Evolutionary conservation across 108 stramenopile genomes (phyloP).

Genomic region (Cyclostephanos tholiformis): DNA sequence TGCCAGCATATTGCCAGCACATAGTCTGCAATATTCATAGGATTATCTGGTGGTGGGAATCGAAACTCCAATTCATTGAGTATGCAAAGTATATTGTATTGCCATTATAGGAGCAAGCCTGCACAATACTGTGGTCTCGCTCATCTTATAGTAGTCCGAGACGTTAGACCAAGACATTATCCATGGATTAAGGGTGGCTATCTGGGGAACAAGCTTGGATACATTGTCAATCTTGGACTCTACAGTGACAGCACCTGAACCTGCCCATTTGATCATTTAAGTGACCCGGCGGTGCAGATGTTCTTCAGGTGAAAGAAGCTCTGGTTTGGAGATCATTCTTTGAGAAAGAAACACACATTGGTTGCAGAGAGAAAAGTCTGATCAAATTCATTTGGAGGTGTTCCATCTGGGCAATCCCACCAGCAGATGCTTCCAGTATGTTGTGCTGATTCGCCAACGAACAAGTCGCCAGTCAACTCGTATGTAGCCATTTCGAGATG

Average conservation of each 20-base stretch:
- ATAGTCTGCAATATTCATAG: constrained; percentile 31
- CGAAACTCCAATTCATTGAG: constrained; percentile 47
- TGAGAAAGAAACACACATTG: not conserved
- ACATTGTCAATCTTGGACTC: constrained; percentile 32
- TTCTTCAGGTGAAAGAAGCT: not conserved
- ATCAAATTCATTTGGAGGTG: constrained; percentile 14
- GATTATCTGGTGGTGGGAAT: constrained; percentile 35
- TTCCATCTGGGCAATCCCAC: constrained; percentile 42
- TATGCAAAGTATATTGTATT: constrained; percentile 36
- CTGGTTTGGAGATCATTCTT: too few species aligned
- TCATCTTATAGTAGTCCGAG: constrained; percentile 29
- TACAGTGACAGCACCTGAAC: constrained; percentile 11
- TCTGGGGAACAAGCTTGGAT: constrained; percentile 20
- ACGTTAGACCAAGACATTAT: constrained; percentile 47
- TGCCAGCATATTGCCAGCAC: constrained; percentile 18
- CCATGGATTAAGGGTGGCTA: constrained; percentile 29
- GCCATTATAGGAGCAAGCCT: constrained; percentile 18
- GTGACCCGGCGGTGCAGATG: constrained; percentile 19
- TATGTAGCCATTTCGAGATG: constrained; percentile 34
- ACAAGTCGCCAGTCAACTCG: constrained; percentile 35
- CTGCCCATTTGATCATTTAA: constrained; percentile 17
- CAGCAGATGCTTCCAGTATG: constrained; percentile 26
- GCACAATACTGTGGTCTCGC: constrained; percentile 27
- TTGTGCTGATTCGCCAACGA: constrained; percentile 9
- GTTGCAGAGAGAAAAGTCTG: constrained; percentile 41